Conservation (phyloP, 495 filamentous ascomycete species). For the Cenococcum geophilum region DNA sequence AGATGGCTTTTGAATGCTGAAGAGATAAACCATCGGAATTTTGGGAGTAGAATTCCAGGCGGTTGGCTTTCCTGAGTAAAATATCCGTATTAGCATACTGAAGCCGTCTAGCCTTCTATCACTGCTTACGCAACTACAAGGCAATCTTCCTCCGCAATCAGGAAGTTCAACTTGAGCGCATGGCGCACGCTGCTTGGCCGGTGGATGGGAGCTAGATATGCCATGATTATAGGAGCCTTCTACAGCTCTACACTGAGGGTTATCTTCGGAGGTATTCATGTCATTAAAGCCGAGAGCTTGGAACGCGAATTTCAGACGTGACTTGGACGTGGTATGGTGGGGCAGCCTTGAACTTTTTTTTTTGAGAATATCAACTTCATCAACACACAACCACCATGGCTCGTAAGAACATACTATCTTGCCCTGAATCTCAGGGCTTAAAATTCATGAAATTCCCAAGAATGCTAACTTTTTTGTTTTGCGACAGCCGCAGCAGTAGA, state of each 20-base stretch:
- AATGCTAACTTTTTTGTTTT: background rate
- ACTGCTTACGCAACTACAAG: slow-evolving; percentile 75
- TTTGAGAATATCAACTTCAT: background rate
- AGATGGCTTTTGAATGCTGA: slow-evolving; percentile 59
- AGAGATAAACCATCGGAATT: slow-evolving; percentile 56
- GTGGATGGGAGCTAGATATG: slow-evolving; percentile 92
- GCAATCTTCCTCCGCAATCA: slow-evolving; percentile 66
- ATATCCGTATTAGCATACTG: slow-evolving; percentile 5
- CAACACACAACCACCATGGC: slow-evolving; percentile 5
- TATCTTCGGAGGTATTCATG: slow-evolving; percentile 5
- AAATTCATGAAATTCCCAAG: background rate
- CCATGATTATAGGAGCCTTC: slow-evolving; percentile 46
- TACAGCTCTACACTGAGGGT: background rate
- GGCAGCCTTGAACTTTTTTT: slow-evolving; percentile 3
- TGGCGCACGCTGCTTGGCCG: slow-evolving; percentile 82
- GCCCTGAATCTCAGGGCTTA: background rate
- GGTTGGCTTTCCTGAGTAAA: slow-evolving; percentile 75
- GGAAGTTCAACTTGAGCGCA: slow-evolving; percentile 72
- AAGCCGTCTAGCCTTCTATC: background rate
- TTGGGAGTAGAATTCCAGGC: slow-evolving; percentile 74
- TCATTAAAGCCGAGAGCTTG: slow-evolving; percentile 9
- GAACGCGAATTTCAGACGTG: slow-evolving; percentile 4
- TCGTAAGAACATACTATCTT: slow-evolving; percentile 3
- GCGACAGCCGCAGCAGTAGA: background rate
- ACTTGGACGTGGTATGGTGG: background rate